A percentile compares a stretch with the other conserved stretches of the same genome.
Conservation (phyloP, 2,329 filamentous ascomycete genomes). For the Calonectria fujianensis region DNA sequence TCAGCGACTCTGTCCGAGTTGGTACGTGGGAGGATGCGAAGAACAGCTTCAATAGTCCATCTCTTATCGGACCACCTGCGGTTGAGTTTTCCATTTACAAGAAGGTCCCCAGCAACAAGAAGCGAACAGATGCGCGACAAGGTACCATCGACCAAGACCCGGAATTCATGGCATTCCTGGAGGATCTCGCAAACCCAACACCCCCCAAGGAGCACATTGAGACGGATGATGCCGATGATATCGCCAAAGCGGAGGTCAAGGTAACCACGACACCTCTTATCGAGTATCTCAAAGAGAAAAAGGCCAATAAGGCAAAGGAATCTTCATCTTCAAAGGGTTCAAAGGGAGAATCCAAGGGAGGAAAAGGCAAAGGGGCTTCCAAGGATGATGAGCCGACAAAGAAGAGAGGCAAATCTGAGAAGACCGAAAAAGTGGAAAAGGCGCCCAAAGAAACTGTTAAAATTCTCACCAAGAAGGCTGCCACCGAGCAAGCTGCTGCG, state of each 20-base stretch:
- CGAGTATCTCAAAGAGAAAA: conserved; percentile 93
- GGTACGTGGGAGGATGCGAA: conserved; percentile 88
- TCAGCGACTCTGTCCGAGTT: conserved; percentile 82
- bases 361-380: conserved; percentile 67
- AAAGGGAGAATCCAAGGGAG: conserved; percentile 74
- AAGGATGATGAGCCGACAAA: conserved; percentile 71
- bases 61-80: conserved; percentile 85
- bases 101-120: conserved; percentile 84
- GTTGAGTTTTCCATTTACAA: conserved; percentile 91
- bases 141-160: conserved; percentile 97
- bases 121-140: conserved; percentile 87
- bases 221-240: conserved; percentile 64
- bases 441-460: conserved; percentile 76
- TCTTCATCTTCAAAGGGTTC: conserved; percentile 63
- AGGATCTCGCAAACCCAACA: conserved; percentile 85
- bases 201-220: conserved; percentile 67
- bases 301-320: conserved; percentile 82
- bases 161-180: conserved; percentile 95
- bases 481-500: conserved; percentile 69
- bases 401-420: conserved; percentile 80
- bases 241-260: conserved; percentile 72
- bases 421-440: conserved; percentile 72
- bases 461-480: conserved; percentile 76
- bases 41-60: conserved; percentile 81
- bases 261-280: conserved; percentile 91